Evolutionary conservation across 2,329 filamentous ascomycete species (phyloP).

Genomic region (Zymoseptoria pseudotritici): DNA sequence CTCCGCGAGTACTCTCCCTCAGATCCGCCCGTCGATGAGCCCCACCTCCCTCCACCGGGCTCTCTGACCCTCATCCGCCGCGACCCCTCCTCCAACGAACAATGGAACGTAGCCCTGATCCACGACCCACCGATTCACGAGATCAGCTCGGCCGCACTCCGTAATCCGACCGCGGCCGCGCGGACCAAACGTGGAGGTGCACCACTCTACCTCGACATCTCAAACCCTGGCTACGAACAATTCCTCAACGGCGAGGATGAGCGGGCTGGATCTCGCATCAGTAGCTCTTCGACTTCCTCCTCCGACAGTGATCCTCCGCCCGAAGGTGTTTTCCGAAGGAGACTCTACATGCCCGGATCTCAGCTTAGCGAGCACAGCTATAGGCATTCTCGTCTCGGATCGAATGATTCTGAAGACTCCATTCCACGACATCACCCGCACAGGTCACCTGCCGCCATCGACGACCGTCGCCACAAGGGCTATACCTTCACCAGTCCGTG

Average conservation of each 20-base stretch:
- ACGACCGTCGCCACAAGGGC: conserved; percentile 47
- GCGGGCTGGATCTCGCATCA: conserved; percentile 17
- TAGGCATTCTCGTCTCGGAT: conserved; percentile 30
- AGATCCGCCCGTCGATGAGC: conserved; percentile 5
- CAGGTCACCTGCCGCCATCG: background rate
- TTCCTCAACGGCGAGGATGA: conserved; percentile 40
- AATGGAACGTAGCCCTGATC: conserved; percentile 47
- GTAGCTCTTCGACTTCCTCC: conserved; percentile 21
- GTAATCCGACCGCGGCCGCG: conserved; percentile 20
- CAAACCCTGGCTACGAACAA: conserved; percentile 52
- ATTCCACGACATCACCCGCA: background rate
- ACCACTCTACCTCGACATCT: conserved; percentile 48
- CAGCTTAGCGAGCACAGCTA: conserved; percentile 33
- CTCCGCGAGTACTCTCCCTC: conserved; percentile 10
- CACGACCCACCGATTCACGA: conserved; percentile 39
- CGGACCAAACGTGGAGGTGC: conserved; percentile 33
- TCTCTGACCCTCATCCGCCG: conserved; percentile 44
- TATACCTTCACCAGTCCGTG: conserved; percentile 81
- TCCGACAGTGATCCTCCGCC: conserved; percentile 18
- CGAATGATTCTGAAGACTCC: conserved; percentile 5
- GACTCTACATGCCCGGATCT: conserved; percentile 43
- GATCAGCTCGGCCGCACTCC: conserved; percentile 36
- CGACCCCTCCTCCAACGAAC: conserved; percentile 41
- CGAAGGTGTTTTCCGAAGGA: conserved; percentile 36
- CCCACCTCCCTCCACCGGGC: conserved; percentile 11